phyloP scores from a whole-genome alignment of 306 rosid genomes.

The Cajanus cajan region DNA sequence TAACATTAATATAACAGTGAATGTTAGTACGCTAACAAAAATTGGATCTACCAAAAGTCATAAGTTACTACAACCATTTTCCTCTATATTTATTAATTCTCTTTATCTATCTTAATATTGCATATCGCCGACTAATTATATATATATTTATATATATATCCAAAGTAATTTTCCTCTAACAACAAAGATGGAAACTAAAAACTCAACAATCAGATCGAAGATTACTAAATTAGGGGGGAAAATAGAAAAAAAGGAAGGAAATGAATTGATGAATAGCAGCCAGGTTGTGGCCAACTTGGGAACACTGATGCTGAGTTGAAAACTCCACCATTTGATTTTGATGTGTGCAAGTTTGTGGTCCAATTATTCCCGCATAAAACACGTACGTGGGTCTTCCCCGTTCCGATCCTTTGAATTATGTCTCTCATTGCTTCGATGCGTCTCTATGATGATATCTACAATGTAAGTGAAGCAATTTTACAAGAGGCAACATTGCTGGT shows the following conservation, averaged over 20 bases:
- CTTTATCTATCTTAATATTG: background rate
- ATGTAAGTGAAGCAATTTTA: slow-evolving; percentile 5
- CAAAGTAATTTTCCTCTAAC: background rate
- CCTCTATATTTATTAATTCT: background rate
- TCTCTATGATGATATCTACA: slow-evolving; percentile 15
- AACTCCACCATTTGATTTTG: slow-evolving; percentile 36
- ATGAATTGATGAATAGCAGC: background rate
- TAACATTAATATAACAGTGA: background rate
- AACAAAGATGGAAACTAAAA: background rate
- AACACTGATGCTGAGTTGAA: slow-evolving; percentile 42
- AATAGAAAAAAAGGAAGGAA: slow-evolving; percentile 20
- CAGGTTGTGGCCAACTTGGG: slow-evolving; percentile 27
- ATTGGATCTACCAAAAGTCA: background rate
- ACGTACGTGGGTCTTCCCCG: slow-evolving; percentile 47
- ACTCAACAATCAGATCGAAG: background rate
- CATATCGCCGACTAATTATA: background rate
- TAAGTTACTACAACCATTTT: background rate
- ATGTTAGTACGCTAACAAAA: background rate
- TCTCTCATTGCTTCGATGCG: slow-evolving; percentile 6
- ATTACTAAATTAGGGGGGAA: background rate
- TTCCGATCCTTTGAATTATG: slow-evolving; percentile 20
- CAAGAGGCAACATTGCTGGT: background rate
- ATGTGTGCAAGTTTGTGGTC: slow-evolving; percentile 33
- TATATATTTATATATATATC: background rate
- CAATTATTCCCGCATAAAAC: slow-evolving; percentile 18